Evolutionary conservation across 1,284 basidiomycete species (phyloP).

Genomic region (Ustilago curta): DNA sequence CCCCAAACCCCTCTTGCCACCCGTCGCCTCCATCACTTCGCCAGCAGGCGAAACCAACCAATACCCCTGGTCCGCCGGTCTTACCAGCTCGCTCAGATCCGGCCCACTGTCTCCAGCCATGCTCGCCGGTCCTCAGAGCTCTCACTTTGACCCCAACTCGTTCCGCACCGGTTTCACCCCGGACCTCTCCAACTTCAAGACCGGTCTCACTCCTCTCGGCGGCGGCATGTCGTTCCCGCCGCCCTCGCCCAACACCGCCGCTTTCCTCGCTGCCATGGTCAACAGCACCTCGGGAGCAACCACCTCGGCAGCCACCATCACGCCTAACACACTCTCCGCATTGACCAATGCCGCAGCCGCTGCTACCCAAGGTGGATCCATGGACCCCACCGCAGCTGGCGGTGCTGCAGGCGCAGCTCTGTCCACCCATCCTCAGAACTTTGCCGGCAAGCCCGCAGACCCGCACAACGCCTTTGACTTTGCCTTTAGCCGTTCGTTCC

Average conservation of each 20-base stretch:
- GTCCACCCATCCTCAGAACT: constrained; percentile 46
- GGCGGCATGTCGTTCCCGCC: constrained; percentile 76
- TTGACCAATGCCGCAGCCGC: constrained; percentile 37
- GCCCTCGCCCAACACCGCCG: constrained; percentile 88
- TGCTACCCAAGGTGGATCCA: constrained; percentile 19
- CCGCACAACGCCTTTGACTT: constrained; percentile 54
- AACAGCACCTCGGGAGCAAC: constrained; percentile 71
- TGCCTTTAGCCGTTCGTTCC: constrained; percentile 54
- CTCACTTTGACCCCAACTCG: constrained; percentile 77
- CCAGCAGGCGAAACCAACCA: constrained; percentile 75
- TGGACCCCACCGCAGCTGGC: constrained; percentile 19
- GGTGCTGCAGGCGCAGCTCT: constrained; percentile 17
- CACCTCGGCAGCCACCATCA: constrained; percentile 74
- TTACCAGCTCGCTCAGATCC: constrained; percentile 79
- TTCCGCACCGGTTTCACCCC: constrained; percentile 84
- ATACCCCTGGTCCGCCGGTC: constrained; percentile 54
- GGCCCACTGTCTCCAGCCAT: constrained; percentile 94
- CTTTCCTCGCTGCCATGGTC: constrained; percentile 92
- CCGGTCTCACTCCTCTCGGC: constrained; percentile 74
- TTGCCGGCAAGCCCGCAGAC: constrained; percentile 37
- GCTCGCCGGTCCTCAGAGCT: constrained; percentile 82
- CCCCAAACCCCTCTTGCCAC: constrained; percentile 76
- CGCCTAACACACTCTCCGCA: constrained; percentile 79
- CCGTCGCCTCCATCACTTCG: constrained; percentile 84
- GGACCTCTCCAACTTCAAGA: constrained; percentile 69